Conservation (phyloP, 2,329 filamentous ascomycete species). For the Ophiocordyceps robertsii region DNA sequence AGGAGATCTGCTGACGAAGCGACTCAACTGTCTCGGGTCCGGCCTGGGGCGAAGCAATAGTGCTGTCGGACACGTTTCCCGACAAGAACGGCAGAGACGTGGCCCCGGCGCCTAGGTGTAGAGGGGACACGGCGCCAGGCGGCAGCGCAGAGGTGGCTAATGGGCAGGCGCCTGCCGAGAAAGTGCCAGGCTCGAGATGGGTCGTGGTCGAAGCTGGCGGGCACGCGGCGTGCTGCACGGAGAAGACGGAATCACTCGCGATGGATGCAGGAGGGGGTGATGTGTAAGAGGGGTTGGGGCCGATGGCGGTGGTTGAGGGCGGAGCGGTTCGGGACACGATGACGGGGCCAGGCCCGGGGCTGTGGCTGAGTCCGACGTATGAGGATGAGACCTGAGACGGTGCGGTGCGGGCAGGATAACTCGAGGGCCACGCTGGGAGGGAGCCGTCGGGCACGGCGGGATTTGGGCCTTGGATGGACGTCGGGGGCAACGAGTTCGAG, state of each 20-base stretch:
- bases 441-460: background rate
- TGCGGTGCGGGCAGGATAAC: background rate
- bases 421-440: background rate
- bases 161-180: background rate
- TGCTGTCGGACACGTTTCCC: background rate
- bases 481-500: background rate
- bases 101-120: background rate
- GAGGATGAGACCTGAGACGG: background rate
- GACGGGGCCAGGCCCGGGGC: background rate
- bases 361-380: background rate
- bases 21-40: background rate
- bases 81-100: background rate
- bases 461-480: background rate
- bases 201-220: background rate
- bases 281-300: background rate
- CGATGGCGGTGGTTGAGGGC: background rate
- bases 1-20: slow-evolving; percentile 2
- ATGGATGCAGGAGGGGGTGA: background rate
- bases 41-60: background rate
- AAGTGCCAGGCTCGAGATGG: background rate
- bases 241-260: background rate
- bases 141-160: background rate
- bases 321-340: background rate
- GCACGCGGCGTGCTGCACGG: background rate
- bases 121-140: background rate